Evolutionary conservation across 2,329 filamentous ascomycete genomes (phyloP), one percentile per base, ranked within the genome.

Genomic region (Rutstroemia sp.): DNA sequence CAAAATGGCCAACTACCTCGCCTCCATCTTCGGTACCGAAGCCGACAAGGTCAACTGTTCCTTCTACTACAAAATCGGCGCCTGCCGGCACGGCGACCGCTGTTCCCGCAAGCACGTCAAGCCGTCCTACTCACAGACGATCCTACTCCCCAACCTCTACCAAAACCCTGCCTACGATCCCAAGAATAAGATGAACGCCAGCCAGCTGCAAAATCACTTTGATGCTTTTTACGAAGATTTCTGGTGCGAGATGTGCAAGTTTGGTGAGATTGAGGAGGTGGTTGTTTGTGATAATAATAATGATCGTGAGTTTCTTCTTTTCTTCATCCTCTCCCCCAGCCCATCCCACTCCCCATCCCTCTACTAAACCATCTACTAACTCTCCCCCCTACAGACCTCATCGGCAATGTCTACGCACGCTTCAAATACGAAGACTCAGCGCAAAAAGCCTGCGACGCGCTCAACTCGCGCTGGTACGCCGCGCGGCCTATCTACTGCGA

Each of bases 31-130:
- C 80, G 94, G 94, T 70, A 99, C 94, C 30, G 94, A 99, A 81
- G 94, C 97, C 75, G 94, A 99, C 85, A 99, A 92, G 68, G 92
- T 96, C 78, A 96, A 97, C 82, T 96, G 94, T 83, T 94, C 88
- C 57, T 99, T 99, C 83, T 99, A 99, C 84, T 92, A 96, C 88
- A 99, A 99, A 79, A 99, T 99, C 74, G 94, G 94, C 72, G 94
- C 94, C 54, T 99, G 94, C 79, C 87, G 94, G 61, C 94, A 99
- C 80, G 94, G 94, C 71, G 94, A 99, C 76, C 89, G 94, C 70
- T 99, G 94, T 81, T 95, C 89, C 60, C 87, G 94, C 67, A 99
- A 99, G 75, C 94, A 99, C 75, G 94, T 99, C 78, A 99, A 99
- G 78, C 94, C 94, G 1, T 96, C 91, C 21, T 99, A 99, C 82